A percentile compares a stretch with the other conserved stretches of the same genome.
phyloP scores from a whole-genome alignment of 2,329 filamentous ascomycete species.

The Ascocoryne sarcoides region DNA sequence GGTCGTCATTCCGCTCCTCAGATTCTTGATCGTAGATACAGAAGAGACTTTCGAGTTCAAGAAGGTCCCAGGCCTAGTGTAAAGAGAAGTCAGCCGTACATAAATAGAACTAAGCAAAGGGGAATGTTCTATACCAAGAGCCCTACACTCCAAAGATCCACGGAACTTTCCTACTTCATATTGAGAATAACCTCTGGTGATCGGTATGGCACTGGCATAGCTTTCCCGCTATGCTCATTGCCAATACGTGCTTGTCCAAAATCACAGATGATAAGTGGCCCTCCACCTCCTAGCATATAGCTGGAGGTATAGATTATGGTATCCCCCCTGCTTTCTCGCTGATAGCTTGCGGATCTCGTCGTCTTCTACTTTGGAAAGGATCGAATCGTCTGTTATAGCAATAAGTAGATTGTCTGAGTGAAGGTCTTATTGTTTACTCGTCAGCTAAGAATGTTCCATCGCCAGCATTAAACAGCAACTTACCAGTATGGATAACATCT shows the following conservation, averaged over 20 bases:
- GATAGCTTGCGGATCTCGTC: slow-evolving; percentile 10
- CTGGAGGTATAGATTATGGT: slow-evolving; percentile 8
- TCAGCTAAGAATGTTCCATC: slow-evolving; percentile 1
- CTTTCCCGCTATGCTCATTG: slow-evolving; percentile 3
- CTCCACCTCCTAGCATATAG: slow-evolving; percentile 9
- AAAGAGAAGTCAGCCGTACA: slow-evolving; percentile 8
- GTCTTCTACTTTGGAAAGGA: slow-evolving; percentile 12
- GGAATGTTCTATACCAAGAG: slow-evolving; percentile 23
- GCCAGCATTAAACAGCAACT: slow-evolving; percentile 1
- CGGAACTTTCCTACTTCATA: slow-evolving; percentile 27
- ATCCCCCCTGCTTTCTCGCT: slow-evolving; percentile 11
- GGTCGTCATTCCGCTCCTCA: slow-evolving; percentile 9
- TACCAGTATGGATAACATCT: slow-evolving; percentile 12
- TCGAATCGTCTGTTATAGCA: slow-evolving; percentile 9
- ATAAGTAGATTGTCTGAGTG: slow-evolving; percentile 13
- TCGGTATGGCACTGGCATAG: slow-evolving; percentile 21
- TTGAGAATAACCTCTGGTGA: slow-evolving; percentile 30
- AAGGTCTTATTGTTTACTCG: slow-evolving; percentile 7
- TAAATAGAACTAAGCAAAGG: slow-evolving; percentile 1
- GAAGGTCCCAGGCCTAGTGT: slow-evolving; percentile 12
- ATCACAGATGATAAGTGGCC: slow-evolving; percentile 10
- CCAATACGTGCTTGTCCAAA: slow-evolving; percentile 10
- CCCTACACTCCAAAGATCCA: slow-evolving; percentile 31
- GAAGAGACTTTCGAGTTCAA: slow-evolving; percentile 14
- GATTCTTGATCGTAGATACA: slow-evolving; percentile 10